phyloP scores from a whole-genome alignment of 2,329 filamentous ascomycete genomes.

The Ceratocystis papillata region DNA sequence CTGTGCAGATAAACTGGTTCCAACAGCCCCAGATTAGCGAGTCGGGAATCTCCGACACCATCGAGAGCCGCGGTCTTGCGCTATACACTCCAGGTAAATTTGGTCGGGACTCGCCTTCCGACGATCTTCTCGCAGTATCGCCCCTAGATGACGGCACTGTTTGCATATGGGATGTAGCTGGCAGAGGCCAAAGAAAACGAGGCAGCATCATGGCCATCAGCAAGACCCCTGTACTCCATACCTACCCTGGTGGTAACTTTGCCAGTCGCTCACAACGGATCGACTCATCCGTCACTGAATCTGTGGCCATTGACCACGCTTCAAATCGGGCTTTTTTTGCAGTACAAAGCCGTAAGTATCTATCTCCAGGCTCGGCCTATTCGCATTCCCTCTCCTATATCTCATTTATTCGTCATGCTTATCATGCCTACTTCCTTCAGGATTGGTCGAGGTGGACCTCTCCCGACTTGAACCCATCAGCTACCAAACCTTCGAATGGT shows the following conservation, averaged over 20 bases:
- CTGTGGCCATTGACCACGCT: slow-evolving; percentile 64
- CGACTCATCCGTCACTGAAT: slow-evolving; percentile 65
- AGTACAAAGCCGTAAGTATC: slow-evolving; percentile 53
- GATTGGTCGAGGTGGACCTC: slow-evolving; percentile 73
- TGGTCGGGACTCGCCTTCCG: slow-evolving; percentile 38
- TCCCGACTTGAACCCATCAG: slow-evolving; percentile 58
- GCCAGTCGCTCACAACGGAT: slow-evolving; percentile 29
- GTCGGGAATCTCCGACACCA: slow-evolving; percentile 36
- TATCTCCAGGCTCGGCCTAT: background rate
- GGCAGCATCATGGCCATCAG: slow-evolving; percentile 58
- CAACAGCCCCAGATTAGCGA: slow-evolving; percentile 46
- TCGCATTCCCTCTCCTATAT: background rate
- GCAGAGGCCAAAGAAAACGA: slow-evolving; percentile 39
- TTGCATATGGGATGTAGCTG: slow-evolving; percentile 71
- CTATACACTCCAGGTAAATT: slow-evolving; percentile 43
- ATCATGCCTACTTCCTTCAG: slow-evolving; percentile 26
- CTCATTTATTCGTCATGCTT: background rate
- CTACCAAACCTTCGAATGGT: slow-evolving; percentile 63
- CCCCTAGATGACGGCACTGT: slow-evolving; percentile 76
- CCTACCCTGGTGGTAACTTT: slow-evolving; percentile 6
- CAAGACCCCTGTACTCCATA: slow-evolving; percentile 49
- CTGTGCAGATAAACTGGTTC: slow-evolving; percentile 66
- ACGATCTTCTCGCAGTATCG: slow-evolving; percentile 51
- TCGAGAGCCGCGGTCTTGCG: slow-evolving; percentile 64
- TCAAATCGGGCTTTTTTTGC: slow-evolving; percentile 66